These are phyloP conservation scores for Juglanconis sp. DNA, from an alignment of 2,329 filamentous ascomycete species.

Conservation along the genomic window DNA sequence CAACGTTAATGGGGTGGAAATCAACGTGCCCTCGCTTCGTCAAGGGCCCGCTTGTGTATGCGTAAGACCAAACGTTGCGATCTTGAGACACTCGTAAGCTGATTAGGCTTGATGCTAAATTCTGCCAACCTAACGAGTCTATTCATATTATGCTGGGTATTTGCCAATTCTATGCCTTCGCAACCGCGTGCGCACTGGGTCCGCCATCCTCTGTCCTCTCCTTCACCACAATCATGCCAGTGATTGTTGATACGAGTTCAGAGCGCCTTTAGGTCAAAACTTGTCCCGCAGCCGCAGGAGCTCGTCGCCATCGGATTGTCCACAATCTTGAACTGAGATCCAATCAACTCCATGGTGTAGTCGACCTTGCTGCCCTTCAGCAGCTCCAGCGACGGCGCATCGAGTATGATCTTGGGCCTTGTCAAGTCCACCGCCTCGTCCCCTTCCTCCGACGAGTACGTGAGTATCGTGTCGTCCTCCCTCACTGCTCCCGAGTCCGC, in stretches of 20 bases:
- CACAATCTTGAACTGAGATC: constrained; percentile 87
- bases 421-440: constrained; percentile 26
- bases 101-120: no score
- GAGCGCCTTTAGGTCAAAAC: constrained; percentile 80
- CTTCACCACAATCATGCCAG: no score
- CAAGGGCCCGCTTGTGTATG: no score
- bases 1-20: no score
- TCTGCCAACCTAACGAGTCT: no score
- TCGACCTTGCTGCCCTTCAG: constrained; percentile 93
- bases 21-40: no score
- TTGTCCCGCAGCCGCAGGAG: constrained; percentile 95
- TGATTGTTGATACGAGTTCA: constrained; percentile 32
- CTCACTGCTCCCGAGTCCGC: constrained; percentile 36
- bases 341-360: constrained; percentile 92
- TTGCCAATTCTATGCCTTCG: background rate
- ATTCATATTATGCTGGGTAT: background rate
- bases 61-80: no score
- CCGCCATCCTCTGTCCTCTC: no score
- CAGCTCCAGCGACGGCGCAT: constrained; percentile 80
- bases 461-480: constrained; percentile 87
- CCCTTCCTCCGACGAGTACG: constrained; percentile 56
- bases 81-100: no score
- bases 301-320: constrained; percentile 90
- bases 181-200: background rate
- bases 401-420: constrained; percentile 79